These are phyloP conservation scores for Mucor sp. DNA, from an alignment of 371 early-diverging fungal species.

Conservation along the genomic window DNA sequence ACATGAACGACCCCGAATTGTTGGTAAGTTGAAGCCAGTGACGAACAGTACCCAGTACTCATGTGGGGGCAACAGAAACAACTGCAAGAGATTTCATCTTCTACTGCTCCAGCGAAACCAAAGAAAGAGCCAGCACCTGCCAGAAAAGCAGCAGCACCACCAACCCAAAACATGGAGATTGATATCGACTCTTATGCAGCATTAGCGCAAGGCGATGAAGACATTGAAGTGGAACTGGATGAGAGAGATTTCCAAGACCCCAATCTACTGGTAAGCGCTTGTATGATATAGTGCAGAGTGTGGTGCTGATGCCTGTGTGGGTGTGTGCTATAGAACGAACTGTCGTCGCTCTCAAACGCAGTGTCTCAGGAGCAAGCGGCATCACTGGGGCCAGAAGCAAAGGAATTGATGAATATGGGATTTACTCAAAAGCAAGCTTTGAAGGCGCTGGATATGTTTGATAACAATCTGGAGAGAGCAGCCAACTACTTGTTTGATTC, in stretches of 20 bases:
- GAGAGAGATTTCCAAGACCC: conserved; percentile 48
- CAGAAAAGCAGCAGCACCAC: conserved; percentile 4
- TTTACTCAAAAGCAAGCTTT: conserved; percentile 33
- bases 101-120: conserved; percentile 2
- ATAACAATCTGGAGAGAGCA: conserved; percentile 37
- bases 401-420: conserved; percentile 34
- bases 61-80: conserved; percentile 30
- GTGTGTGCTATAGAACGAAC: conserved; percentile 23
- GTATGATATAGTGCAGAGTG: background rate
- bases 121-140: conserved; percentile 3
- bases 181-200: conserved; percentile 45
- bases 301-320: background rate
- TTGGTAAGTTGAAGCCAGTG: conserved; percentile 29
- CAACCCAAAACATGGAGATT: conserved; percentile 20
- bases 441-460: conserved; percentile 28
- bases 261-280: conserved; percentile 34
- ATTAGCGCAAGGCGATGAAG: conserved; percentile 39
- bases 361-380: background rate
- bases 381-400: background rate
- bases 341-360: conserved; percentile 20
- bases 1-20: conserved; percentile 51
- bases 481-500: conserved; percentile 39
- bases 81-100: conserved; percentile 31
- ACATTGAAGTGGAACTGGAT: conserved; percentile 40
- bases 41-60: background rate